These are phyloP conservation scores for Aspergillus ibericus DNA, from an alignment of 2,329 filamentous ascomycete genomes.

Conservation along the genomic window DNA sequence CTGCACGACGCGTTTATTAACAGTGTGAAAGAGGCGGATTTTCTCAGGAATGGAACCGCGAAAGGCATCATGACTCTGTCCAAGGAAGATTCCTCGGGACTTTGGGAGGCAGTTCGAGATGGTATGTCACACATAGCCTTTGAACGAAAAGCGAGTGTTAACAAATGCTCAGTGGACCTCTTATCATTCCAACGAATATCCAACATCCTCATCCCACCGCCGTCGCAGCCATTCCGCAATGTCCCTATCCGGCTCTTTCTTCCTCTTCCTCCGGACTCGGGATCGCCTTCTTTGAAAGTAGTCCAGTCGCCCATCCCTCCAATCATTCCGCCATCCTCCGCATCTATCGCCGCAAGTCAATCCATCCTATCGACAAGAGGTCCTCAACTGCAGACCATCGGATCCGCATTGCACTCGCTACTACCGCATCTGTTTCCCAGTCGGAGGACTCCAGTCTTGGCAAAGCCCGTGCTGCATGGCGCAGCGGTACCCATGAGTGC, in stretches of 20 bases:
- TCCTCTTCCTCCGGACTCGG: slow-evolving; percentile 60
- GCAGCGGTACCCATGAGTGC: slow-evolving; percentile 77
- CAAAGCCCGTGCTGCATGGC: slow-evolving; percentile 82
- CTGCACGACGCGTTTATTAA: slow-evolving; percentile 68
- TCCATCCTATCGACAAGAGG: slow-evolving; percentile 19
- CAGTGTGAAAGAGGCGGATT: slow-evolving; percentile 78
- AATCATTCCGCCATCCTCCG: slow-evolving; percentile 30
- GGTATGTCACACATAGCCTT: slow-evolving; percentile 46
- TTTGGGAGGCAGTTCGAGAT: slow-evolving; percentile 79
- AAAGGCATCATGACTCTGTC: slow-evolving; percentile 88
- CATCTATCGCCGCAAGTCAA: slow-evolving; percentile 24
- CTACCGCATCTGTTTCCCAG: slow-evolving; percentile 85
- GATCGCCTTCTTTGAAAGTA: slow-evolving; percentile 57
- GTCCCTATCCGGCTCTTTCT: slow-evolving; percentile 89
- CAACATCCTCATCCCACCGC: slow-evolving; percentile 68
- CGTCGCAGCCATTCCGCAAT: slow-evolving; percentile 70
- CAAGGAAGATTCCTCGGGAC: slow-evolving; percentile 75
- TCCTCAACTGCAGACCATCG: slow-evolving; percentile 66
- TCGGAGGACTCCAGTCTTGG: slow-evolving; percentile 77
- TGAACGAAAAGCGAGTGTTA: neutral
- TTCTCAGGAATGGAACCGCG: slow-evolving; percentile 80
- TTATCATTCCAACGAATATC: slow-evolving; percentile 71
- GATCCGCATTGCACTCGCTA: slow-evolving; percentile 71
- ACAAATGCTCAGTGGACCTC: slow-evolving; percentile 62
- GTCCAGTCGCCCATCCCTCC: slow-evolving; percentile 73